These are phyloP conservation scores for Lachancea sp. DNA, from an alignment of 805 yeast genomes.

Conservation along the genomic window DNA sequence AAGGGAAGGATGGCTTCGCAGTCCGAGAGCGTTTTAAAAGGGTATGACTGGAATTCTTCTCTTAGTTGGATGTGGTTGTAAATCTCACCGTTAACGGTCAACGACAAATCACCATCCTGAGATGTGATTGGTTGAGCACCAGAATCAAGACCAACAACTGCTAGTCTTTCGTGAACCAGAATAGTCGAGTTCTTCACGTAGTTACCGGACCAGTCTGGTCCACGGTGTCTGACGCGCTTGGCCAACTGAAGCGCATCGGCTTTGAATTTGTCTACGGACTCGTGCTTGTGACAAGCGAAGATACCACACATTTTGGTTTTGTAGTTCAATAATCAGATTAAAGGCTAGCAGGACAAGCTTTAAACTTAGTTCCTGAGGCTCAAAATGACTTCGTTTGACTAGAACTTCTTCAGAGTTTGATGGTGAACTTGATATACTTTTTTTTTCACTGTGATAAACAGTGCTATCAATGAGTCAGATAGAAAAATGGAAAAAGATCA, in stretches of 20 bases:
- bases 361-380: neutral
- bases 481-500: neutral
- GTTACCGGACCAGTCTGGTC: slow-evolving; percentile 99
- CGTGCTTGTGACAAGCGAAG: slow-evolving; percentile 83
- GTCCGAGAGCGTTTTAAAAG: slow-evolving; percentile 81
- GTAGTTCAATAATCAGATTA: neutral
- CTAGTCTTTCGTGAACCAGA: slow-evolving; percentile 90
- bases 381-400: neutral
- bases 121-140: slow-evolving; percentile 97
- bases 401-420: neutral
- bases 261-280: slow-evolving; percentile 74
- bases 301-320: slow-evolving; percentile 82
- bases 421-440: neutral
- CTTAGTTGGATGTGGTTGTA: slow-evolving; percentile 93
- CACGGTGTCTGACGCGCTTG: slow-evolving; percentile 94
- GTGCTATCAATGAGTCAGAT: neutral
- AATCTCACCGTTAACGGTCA: slow-evolving; percentile 96
- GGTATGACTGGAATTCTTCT: slow-evolving; percentile 63
- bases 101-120: slow-evolving; percentile 60
- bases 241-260: slow-evolving; percentile 83
- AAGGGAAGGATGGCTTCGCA: slow-evolving; percentile 97
- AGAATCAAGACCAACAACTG: slow-evolving; percentile 93
- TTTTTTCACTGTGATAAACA: neutral
- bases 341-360: neutral
- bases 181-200: slow-evolving; percentile 69